Evolutionary conservation across 2,329 filamentous ascomycete species (phyloP).

Genomic region (Plectosphaerella cucumerina): DNA sequence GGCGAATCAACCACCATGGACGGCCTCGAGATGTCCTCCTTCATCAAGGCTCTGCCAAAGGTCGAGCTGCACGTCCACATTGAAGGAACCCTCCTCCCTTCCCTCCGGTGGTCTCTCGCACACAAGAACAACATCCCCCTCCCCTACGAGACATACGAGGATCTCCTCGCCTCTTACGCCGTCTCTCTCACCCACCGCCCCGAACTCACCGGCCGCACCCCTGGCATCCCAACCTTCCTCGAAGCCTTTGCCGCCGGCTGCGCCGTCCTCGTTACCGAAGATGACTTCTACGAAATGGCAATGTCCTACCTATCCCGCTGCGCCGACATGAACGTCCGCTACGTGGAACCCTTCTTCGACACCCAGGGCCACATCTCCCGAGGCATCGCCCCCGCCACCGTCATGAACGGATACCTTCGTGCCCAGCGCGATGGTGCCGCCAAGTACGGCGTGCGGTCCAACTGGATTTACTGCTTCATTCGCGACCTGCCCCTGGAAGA

Average conservation of each 20-base stretch:
- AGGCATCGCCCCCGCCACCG: constrained; percentile 57
- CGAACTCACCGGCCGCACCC: constrained; percentile 28
- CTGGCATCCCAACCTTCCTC: constrained; percentile 48
- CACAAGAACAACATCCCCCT: constrained; percentile 60
- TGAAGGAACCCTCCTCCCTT: constrained; percentile 69
- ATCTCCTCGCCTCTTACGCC: constrained; percentile 59
- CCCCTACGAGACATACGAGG: constrained; percentile 58
- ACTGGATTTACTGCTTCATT: constrained; percentile 38
- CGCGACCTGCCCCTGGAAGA: constrained; percentile 32
- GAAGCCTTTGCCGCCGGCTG: constrained; percentile 76
- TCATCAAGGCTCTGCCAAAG: constrained; percentile 66
- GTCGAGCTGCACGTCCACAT: constrained; percentile 80
- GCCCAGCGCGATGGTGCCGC: constrained; percentile 23
- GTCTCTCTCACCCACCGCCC: constrained; percentile 30
- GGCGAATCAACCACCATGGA: constrained; percentile 17
- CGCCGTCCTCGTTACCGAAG: constrained; percentile 59
- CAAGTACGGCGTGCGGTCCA: constrained; percentile 21
- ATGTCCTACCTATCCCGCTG: constrained; percentile 68
- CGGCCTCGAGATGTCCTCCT: constrained; percentile 28
- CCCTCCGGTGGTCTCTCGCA: constrained; percentile 66
- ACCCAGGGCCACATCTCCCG: constrained; percentile 68
- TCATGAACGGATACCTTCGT: constrained; percentile 52
- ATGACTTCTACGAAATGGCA: constrained; percentile 69
- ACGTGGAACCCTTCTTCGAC: constrained; percentile 81
- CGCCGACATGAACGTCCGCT: constrained; percentile 59